phyloP scores from a whole-genome alignment of 345 rosid genomes.

The Salix suchowensis region DNA sequence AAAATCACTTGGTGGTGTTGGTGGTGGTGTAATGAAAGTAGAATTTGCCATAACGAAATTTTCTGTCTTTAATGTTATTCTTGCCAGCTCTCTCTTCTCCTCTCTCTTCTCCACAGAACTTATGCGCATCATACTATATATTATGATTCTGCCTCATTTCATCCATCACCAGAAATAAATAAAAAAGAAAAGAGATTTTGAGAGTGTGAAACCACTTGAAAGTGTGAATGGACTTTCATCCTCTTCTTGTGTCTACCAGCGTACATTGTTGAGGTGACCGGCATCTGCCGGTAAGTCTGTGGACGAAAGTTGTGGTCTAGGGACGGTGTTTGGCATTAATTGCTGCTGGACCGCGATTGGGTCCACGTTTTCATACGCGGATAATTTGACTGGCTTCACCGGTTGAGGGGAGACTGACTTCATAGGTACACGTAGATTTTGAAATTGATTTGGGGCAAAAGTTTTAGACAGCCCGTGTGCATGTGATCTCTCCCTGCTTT shows the following conservation, averaged over 20 bases:
- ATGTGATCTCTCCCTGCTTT: constrained; percentile 14
- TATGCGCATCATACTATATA: neutral
- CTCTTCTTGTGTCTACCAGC: constrained; percentile 57
- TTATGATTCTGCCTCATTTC: constrained; percentile 7
- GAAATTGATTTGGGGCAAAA: neutral
- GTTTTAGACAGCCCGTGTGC: constrained; percentile 11
- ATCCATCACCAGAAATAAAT: constrained; percentile 3
- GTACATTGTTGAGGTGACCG: constrained; percentile 49
- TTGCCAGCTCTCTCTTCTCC: neutral
- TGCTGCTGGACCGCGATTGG: constrained; percentile 23
- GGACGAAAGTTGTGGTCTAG: constrained; percentile 26
- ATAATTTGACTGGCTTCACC: constrained; percentile 22
- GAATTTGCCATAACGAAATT: constrained; percentile 40
- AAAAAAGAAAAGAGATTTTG: neutral
- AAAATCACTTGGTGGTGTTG: neutral
- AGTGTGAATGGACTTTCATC: constrained; percentile 43
- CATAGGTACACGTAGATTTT: constrained; percentile 27
- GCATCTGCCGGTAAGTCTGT: constrained; percentile 48
- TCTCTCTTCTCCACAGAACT: constrained; percentile 32
- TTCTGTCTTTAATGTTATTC: constrained; percentile 2
- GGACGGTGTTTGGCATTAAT: constrained; percentile 58
- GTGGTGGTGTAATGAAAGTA: constrained; percentile 6
- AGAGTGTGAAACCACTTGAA: neutral
- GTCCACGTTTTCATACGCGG: constrained; percentile 24
- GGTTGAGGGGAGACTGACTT: constrained; percentile 4